Conservation (phyloP, 306 rosid species). For the Vachellia pachyceras region DNA sequence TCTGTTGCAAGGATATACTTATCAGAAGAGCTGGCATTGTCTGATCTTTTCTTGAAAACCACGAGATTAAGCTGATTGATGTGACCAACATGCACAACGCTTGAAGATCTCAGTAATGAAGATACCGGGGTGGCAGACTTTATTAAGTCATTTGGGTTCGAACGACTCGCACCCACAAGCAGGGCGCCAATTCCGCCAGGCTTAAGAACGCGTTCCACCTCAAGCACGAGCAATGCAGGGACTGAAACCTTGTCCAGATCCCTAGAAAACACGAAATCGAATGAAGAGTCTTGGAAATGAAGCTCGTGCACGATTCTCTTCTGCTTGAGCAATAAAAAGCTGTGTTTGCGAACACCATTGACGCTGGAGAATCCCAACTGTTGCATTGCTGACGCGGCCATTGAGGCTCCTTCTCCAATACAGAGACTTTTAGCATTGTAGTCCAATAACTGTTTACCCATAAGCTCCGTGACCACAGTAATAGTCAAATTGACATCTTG, state of each 20-base stretch:
- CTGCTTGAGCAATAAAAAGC: conserved; percentile 52
- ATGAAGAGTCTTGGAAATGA: conserved; percentile 55
- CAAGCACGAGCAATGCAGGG: conserved; percentile 78
- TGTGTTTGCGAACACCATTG: conserved; percentile 38
- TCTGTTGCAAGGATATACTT: conserved; percentile 55
- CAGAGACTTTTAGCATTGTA: conserved; percentile 59
- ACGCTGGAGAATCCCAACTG: conserved; percentile 68
- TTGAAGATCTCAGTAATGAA: conserved; percentile 68
- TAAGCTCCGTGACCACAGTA: conserved; percentile 52
- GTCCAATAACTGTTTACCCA: conserved; percentile 51
- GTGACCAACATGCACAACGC: conserved; percentile 60
- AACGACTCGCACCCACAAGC: conserved; percentile 45
- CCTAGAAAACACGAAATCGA: conserved; percentile 75
- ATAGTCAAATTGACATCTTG: conserved; percentile 55
- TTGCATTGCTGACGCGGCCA: conserved; percentile 52
- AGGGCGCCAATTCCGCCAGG: conserved; percentile 87
- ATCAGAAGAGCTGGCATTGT: conserved; percentile 45
- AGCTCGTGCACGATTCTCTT: conserved; percentile 51
- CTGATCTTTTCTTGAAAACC: conserved; percentile 73
- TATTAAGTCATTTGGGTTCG: conserved; percentile 51
- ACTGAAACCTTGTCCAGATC: conserved; percentile 67
- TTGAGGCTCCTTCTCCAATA: conserved; percentile 65
- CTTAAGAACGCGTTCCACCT: conserved; percentile 84
- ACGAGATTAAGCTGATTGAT: conserved; percentile 57
- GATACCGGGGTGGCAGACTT: conserved; percentile 73